Conservation (phyloP, 176 grass and related monocot genomes). For the Zea mays region DNA sequence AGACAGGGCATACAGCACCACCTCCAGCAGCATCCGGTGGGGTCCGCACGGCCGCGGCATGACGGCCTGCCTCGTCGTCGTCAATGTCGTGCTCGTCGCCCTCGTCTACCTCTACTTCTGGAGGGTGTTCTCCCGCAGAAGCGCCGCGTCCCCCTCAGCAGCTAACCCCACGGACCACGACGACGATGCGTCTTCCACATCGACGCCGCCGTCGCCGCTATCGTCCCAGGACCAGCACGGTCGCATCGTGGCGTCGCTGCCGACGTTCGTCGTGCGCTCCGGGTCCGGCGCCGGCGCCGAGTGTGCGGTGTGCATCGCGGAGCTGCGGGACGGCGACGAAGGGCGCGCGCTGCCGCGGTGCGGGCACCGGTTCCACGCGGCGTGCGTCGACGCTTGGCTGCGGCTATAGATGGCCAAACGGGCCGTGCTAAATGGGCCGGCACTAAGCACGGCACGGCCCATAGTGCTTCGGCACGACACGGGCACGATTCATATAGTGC, state of each 20-base stretch:
- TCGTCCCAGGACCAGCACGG: slow-evolving; percentile 15
- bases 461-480: too few species aligned
- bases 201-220: background rate
- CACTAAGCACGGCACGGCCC: too few species aligned
- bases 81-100: slow-evolving; percentile 49
- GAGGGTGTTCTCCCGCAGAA: slow-evolving; percentile 45
- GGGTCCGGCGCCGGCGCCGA: slow-evolving; percentile 5
- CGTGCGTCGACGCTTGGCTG: slow-evolving; percentile 62
- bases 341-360: slow-evolving; percentile 51
- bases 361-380: slow-evolving; percentile 54
- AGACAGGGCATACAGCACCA: background rate
- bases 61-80: slow-evolving; percentile 40
- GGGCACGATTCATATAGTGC: too few species aligned
- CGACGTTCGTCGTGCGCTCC: slow-evolving; percentile 24
- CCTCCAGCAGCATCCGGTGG: background rate
- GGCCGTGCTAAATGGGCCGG: too few species aligned
- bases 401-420: too few species aligned
- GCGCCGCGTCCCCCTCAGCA: background rate
- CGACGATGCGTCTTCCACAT: slow-evolving; percentile 11
- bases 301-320: slow-evolving; percentile 61
- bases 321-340: slow-evolving; percentile 54
- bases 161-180: background rate
- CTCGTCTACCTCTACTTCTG: slow-evolving; percentile 66
- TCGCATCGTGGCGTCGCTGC: slow-evolving; percentile 45
- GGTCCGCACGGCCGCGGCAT: slow-evolving; percentile 33